Base-by-base conservation (phyloP, 164 flowering plant species). In the Vitis amurensis region DNA sequence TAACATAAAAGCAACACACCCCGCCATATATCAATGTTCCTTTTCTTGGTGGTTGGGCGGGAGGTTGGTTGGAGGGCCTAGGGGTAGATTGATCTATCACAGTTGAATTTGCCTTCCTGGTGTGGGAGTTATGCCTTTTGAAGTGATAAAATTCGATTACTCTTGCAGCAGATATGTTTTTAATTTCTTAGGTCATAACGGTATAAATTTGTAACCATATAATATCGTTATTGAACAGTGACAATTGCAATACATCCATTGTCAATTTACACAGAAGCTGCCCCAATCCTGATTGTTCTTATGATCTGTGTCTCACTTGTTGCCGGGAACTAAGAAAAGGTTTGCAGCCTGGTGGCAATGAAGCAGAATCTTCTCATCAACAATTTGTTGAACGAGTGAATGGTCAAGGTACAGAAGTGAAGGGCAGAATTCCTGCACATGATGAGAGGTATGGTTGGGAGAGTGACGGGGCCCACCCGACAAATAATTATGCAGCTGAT, bases 251-350 rank as follows among this genome's bases (percentile, higher is more conserved):
- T 56, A 89, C 94, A 49, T 89, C 94, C 37, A 91, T 92, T 66
- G 86, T 86, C 55, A 81, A 89, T 75, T 87, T 89, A 74, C 86
- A 84, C 64, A 74, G 97, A 82, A 88, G 92, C 79, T 92, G 97
- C 77, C 82, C 83, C 23, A 86, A 80, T 63, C 77, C 85, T 31
- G 80, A 71, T 67, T 92, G 98, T 73, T 81, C 87, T 55, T 92
- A 88, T 81, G 96, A 92, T 73, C 78, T 92, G 14, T 92, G 97
- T 70, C 86, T 92, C 65, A 66, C 83, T 15, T 92, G 97, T 69
- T 90, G 96, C 62, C 68, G 59, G 63, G 96, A 92, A 69, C 74
- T 90, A 23, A 83, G 96, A 61, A 66, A 80, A 56, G 87, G 89
- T 50, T 59, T 47, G 52, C 84, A 70, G 48, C 76, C 76, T 68